Evolutionary conservation across 2,329 filamentous ascomycete genomes (phyloP), one percentile per base, ranked within the genome.

Genomic region (Orbilia blumenaviensis): DNA sequence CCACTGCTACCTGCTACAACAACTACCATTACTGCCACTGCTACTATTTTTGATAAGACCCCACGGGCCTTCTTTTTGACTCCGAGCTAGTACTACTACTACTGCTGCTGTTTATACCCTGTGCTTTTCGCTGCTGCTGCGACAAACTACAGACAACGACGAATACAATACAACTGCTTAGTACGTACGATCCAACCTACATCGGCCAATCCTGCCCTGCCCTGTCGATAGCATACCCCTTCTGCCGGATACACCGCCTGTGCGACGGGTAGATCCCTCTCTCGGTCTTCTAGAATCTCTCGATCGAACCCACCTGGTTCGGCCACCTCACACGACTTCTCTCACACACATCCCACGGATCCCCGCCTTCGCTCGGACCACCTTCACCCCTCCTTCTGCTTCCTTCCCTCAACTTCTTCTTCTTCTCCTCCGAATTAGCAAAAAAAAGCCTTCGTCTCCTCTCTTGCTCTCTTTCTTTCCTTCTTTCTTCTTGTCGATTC

Each of bases 321-420:
- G 72, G 64, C 64, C 72, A 76, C 72, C 48, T 76, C 72, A 69
- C 72, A 76, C 64, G 72, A 76, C 72, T 69, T 69, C 56, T 75
- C 50, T 27, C 46, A 62, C n/a, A n/a, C n/a, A 34, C 46, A 32
- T 66, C 38, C 27, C 52, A 64, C 60, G 60, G 46, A 64, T 72
- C 60, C 60, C 61, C 68, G 61, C 60, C 68, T 41, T 61, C 61
- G 36, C 48, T 64, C 58, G 48, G 18, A 27, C 68, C 62, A 58
- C 68, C 67, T 66, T 69, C 66, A 66, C 73, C 73, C 64, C 69
- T 48, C 74, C 61, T 38, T 46, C 25, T 46, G 32, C 50, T 54
- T 21, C 27, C 61, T 34, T 5, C 29, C 29, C 42, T 46, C 21
- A 46, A 21, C 42, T 46, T 44, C 12, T 38, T 60, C 68, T 68